Evolutionary conservation across 2,329 filamentous ascomycete genomes (phyloP).

Genomic region (Fusarium sambucinum): DNA sequence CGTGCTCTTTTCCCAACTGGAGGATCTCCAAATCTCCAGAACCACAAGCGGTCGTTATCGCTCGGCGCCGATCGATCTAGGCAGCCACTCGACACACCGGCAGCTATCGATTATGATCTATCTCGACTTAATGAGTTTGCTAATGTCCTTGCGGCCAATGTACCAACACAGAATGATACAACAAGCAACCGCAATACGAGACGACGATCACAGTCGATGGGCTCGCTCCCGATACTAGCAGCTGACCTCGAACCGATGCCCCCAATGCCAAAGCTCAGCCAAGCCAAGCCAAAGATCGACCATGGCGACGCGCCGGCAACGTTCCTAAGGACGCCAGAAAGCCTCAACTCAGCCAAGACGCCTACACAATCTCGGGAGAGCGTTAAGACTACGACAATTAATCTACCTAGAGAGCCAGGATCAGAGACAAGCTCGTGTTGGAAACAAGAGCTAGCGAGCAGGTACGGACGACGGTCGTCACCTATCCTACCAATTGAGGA

Average conservation of each 20-base stretch:
- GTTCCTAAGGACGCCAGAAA: slow-evolving; percentile 11
- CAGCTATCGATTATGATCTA: slow-evolving; percentile 55
- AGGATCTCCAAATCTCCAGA: slow-evolving; percentile 51
- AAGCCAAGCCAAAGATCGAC: slow-evolving; percentile 10
- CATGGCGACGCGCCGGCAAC: slow-evolving; percentile 10
- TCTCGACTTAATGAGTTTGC: slow-evolving; percentile 60
- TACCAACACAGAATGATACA: slow-evolving; percentile 10
- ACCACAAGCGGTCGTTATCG: slow-evolving; percentile 64
- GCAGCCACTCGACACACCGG: slow-evolving; percentile 65
- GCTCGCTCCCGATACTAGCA: slow-evolving; percentile 41
- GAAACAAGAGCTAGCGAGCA: slow-evolving; percentile 16
- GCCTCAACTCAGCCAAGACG: slow-evolving; percentile 4
- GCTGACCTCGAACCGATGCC: slow-evolving; percentile 13
- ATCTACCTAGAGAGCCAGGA: slow-evolving; percentile 13
- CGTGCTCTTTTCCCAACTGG: slow-evolving; percentile 62
- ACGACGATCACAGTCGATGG: slow-evolving; percentile 46
- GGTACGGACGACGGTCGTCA: slow-evolving; percentile 59
- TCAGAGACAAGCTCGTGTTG: slow-evolving; percentile 14
- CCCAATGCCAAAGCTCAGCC: slow-evolving; percentile 7
- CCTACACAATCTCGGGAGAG: slow-evolving; percentile 23
- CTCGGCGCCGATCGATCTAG: slow-evolving; percentile 59
- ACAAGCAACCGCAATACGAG: slow-evolving; percentile 35
- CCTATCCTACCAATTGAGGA: slow-evolving; percentile 61
- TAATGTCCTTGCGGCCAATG: slow-evolving; percentile 21
- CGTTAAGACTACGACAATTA: slow-evolving; percentile 1